Conservation (phyloP, 148 eudicot species). For the Rhododendron ferrugineum region DNA sequence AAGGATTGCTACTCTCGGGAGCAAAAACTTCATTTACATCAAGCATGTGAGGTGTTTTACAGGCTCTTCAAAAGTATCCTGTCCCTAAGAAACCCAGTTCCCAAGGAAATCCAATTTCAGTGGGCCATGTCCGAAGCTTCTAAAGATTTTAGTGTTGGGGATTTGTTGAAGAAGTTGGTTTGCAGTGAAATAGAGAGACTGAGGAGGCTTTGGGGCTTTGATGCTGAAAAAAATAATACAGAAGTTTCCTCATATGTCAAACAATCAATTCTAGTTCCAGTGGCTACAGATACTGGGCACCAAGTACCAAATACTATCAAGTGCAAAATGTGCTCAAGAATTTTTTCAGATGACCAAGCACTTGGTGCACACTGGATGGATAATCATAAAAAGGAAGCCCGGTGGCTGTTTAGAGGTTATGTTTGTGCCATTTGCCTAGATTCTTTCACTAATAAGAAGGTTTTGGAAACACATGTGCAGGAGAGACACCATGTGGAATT, state of each 20-base stretch:
- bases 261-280: conserved; percentile 24
- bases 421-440: conserved; percentile 96
- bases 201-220: conserved; percentile 67
- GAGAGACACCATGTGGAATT: conserved; percentile 87
- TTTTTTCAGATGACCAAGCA: conserved; percentile 50
- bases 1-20: conserved; percentile 56
- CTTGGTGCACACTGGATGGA: conserved; percentile 83
- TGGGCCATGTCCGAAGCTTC: conserved; percentile 93
- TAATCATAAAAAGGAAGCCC: conserved; percentile 89
- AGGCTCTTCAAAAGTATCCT: conserved; percentile 74
- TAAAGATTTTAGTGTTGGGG: conserved; percentile 61
- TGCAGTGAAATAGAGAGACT: conserved; percentile 68
- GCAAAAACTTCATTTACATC: conserved; percentile 65
- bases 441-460: conserved; percentile 86
- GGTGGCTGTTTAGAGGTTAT: conserved; percentile 90
- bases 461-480: conserved; percentile 86
- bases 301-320: conserved; percentile 35
- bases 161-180: conserved; percentile 65
- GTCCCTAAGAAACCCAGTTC: conserved; percentile 77
- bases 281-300: conserved; percentile 26
- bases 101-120: conserved; percentile 83
- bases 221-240: conserved; percentile 14
- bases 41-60: conserved; percentile 91
- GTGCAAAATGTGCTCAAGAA: conserved; percentile 72
- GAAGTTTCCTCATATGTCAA: conserved; percentile 32